Conservation (phyloP, 2,329 filamentous ascomycete genomes). For the Penicillium sp. region DNA sequence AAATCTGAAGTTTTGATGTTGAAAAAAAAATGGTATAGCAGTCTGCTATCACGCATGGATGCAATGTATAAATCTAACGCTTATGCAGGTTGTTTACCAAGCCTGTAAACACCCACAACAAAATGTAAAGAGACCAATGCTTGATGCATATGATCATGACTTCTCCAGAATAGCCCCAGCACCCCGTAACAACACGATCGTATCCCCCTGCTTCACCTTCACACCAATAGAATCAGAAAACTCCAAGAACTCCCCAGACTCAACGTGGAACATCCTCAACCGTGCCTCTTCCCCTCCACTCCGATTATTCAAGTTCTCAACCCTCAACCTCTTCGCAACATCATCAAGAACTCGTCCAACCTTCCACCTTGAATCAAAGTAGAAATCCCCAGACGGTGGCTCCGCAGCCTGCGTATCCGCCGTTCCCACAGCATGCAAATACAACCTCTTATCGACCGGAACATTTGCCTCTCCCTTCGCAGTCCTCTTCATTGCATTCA, state of each 20-base stretch:
- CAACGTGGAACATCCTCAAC: slow-evolving; percentile 87
- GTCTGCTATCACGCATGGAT: neutral
- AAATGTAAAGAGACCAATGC: slow-evolving; percentile 5
- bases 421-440: slow-evolving; percentile 86
- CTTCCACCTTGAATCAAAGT: slow-evolving; percentile 83
- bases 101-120: slow-evolving; percentile 10
- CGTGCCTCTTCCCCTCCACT: slow-evolving; percentile 62
- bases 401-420: slow-evolving; percentile 82
- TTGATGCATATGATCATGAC: slow-evolving; percentile 39
- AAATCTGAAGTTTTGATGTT: neutral
- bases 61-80: neutral
- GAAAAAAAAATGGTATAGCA: neutral
- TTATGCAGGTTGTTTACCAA: slow-evolving; percentile 1
- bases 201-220: slow-evolving; percentile 75
- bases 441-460: slow-evolving; percentile 79
- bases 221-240: slow-evolving; percentile 84
- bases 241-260: slow-evolving; percentile 81
- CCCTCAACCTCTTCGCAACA: slow-evolving; percentile 42
- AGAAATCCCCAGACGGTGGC: slow-evolving; percentile 78
- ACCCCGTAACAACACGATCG: slow-evolving; percentile 82
- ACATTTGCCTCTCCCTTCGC: slow-evolving; percentile 90
- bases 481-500: slow-evolving; percentile 77
- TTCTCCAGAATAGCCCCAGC: slow-evolving; percentile 75
- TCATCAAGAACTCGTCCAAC: slow-evolving; percentile 65
- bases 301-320: slow-evolving; percentile 50